A percentile compares a stretch with the other conserved stretches of the same genome.
Conservation (phyloP, 495 filamentous ascomycete species). For the Neurospora sublineolata region DNA sequence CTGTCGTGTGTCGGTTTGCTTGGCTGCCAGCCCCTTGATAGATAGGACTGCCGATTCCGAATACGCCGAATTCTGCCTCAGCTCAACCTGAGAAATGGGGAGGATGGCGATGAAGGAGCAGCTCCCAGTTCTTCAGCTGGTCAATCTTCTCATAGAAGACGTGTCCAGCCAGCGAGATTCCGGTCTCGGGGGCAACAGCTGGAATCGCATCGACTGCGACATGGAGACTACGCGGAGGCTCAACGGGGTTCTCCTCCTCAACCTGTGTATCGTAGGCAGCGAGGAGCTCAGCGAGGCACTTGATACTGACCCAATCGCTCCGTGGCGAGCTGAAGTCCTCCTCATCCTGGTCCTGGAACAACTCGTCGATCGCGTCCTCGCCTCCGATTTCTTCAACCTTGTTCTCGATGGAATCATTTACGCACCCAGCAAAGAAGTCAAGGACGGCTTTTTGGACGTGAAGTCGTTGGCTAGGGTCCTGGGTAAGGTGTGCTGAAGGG, state of each 20-base stretch:
- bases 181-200: slow-evolving; percentile 53
- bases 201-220: slow-evolving; percentile 39
- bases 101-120: slow-evolving; percentile 14
- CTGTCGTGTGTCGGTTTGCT: not conserved
- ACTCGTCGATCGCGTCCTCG: slow-evolving; percentile 42
- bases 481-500: not conserved
- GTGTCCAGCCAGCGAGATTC: slow-evolving; percentile 74
- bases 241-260: slow-evolving; percentile 32
- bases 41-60: not conserved
- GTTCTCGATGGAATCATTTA: slow-evolving; percentile 68
- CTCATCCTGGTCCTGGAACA: slow-evolving; percentile 59
- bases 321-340: slow-evolving; percentile 67
- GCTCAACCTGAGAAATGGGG: not conserved
- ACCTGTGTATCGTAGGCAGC: slow-evolving; percentile 56
- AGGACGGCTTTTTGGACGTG: slow-evolving; percentile 55
- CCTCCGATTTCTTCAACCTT: slow-evolving; percentile 76
- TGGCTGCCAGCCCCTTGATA: not conserved
- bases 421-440: slow-evolving; percentile 75
- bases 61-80: not conserved
- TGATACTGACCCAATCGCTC: slow-evolving; percentile 78
- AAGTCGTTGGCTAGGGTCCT: not conserved
- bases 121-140: slow-evolving; percentile 77
- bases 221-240: slow-evolving; percentile 30
- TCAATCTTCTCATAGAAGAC: slow-evolving; percentile 71
- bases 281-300: slow-evolving; percentile 78